These are phyloP conservation scores for Rubia occidens DNA, from an alignment of 305 asterid genomes.

Conservation along the genomic window DNA sequence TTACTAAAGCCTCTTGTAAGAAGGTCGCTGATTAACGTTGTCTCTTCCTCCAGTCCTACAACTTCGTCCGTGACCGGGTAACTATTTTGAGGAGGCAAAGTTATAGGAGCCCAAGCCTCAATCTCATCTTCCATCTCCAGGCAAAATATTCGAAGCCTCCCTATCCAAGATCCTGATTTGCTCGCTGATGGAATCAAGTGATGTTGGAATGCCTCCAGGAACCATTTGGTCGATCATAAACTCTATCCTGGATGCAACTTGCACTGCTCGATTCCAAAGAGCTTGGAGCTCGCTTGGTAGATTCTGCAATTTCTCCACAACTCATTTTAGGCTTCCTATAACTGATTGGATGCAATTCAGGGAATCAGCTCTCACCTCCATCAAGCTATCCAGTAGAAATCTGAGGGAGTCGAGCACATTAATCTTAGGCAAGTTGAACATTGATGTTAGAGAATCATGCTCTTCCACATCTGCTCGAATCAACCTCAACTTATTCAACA, in stretches of 20 bases:
- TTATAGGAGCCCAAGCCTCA: background rate
- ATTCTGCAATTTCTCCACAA: background rate
- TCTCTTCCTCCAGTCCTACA: background rate
- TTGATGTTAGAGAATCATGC: background rate
- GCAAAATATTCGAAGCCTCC: background rate
- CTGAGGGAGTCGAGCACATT: background rate
- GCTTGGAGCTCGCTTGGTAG: background rate
- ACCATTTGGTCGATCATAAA: background rate
- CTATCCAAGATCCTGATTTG: background rate
- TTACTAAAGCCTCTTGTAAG: background rate
- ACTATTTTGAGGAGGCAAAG: background rate
- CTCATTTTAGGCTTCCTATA: background rate
- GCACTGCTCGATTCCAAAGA: background rate
- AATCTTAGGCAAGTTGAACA: background rate
- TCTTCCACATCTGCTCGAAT: background rate
- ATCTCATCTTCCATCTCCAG: background rate
- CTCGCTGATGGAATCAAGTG: background rate
- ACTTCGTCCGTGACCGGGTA: background rate
- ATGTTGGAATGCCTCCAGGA: background rate
- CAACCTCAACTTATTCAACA: background rate
- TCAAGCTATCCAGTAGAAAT: background rate
- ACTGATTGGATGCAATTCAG: background rate
- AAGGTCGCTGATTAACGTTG: background rate
- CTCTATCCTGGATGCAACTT: background rate
- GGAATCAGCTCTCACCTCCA: background rate